Evolutionary conservation across 1,284 basidiomycete species (phyloP).

Genomic region (Ceratorhiza oryzae-sativae): DNA sequence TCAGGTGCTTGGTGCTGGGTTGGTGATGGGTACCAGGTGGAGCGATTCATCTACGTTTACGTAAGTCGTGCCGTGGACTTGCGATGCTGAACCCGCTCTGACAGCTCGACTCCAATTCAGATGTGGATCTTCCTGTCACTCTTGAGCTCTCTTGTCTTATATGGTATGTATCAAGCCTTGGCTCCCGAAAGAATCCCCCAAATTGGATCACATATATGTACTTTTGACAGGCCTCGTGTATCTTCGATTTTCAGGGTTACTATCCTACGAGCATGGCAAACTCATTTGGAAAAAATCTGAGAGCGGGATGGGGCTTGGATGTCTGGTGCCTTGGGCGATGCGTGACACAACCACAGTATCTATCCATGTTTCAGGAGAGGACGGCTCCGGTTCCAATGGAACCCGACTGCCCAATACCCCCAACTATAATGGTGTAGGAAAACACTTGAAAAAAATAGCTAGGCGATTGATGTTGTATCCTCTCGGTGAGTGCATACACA

Average conservation of each 20-base stretch:
- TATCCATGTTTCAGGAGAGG: background rate
- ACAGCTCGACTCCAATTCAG: background rate
- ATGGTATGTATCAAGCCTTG: constrained; percentile 2
- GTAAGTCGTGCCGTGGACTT: background rate
- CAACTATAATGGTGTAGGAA: constrained; percentile 25
- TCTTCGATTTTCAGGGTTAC: constrained; percentile 21
- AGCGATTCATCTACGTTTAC: constrained; percentile 24
- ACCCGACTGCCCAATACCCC: background rate
- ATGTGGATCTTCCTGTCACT: constrained; percentile 35
- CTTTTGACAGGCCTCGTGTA: constrained; percentile 24
- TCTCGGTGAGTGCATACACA: background rate
- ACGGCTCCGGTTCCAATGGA: constrained; percentile 9
- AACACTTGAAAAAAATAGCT: constrained; percentile 24
- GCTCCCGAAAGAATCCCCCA: background rate
- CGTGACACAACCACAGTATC: background rate
- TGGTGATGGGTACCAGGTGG: constrained; percentile 26
- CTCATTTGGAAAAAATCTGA: constrained; percentile 8
- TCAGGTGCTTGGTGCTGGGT: constrained; percentile 36
- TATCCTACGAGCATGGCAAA: constrained; percentile 17
- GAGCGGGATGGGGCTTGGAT: constrained; percentile 5
- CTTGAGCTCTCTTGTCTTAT: constrained; percentile 18
- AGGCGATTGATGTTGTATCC: constrained; percentile 29
- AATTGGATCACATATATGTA: background rate
- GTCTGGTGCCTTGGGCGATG: constrained; percentile 8
- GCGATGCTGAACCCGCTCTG: background rate